Evolutionary conservation across 2,329 filamentous ascomycete genomes (phyloP).

Genomic region (Coniochaeta prunicola): DNA sequence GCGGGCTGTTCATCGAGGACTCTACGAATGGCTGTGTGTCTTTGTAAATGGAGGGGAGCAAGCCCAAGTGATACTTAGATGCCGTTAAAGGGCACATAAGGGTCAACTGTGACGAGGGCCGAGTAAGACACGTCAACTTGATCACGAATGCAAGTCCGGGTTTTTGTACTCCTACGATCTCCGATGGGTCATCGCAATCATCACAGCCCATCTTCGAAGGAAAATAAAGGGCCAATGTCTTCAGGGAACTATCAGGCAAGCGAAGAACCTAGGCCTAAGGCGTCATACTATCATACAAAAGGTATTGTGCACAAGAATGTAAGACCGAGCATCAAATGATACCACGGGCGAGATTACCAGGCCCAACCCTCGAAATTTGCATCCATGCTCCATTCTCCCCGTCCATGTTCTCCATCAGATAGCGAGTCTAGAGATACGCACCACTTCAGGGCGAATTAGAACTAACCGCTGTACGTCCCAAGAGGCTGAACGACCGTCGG

Average conservation of each 20-base stretch:
- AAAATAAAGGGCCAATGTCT: neutral
- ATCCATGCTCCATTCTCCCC: neutral
- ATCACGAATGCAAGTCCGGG: neutral
- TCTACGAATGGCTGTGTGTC: conserved; percentile 33
- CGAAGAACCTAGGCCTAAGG: neutral
- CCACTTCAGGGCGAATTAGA: neutral
- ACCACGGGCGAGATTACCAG: neutral
- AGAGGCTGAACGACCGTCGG: conserved; percentile 1
- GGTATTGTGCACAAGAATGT: neutral
- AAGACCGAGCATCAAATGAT: neutral
- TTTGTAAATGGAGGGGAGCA: conserved; percentile 16
- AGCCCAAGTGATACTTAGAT: neutral
- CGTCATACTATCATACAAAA: conserved; percentile 1
- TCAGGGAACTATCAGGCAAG: neutral
- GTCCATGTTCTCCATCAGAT: neutral
- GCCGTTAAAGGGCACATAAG: neutral
- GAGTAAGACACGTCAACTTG: neutral
- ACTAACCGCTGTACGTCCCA: neutral
- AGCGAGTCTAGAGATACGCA: neutral
- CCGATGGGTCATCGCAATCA: no score
- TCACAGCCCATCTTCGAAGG: neutral
- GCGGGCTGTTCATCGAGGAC: conserved; percentile 43
- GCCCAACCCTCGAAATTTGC: neutral
- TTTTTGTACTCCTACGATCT: no score
- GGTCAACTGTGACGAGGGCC: neutral